A percentile compares a stretch with the other conserved stretches of the same genome.
Evolutionary conservation across 192 early-diverging fungal genomes (phyloP).

Genomic region (Coemansia sp.): DNA sequence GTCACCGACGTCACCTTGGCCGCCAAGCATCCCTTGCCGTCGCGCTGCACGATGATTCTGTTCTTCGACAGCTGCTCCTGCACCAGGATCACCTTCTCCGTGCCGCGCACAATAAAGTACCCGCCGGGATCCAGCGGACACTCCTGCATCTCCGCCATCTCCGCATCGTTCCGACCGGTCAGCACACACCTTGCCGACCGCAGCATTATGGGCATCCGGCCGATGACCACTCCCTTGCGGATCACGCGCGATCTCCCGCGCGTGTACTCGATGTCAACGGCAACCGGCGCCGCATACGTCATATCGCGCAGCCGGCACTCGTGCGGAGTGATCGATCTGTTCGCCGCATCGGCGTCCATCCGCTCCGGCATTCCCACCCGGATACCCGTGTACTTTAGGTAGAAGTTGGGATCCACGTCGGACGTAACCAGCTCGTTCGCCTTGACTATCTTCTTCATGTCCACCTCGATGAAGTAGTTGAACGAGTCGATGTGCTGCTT

Average conservation of each 20-base stretch:
- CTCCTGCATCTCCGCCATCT: conserved; percentile 86
- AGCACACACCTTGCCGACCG: conserved; percentile 83
- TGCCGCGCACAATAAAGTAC: conserved; percentile 95
- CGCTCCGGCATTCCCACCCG: conserved; percentile 81
- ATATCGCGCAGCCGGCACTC: conserved; percentile 96
- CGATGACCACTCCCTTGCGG: conserved; percentile 81
- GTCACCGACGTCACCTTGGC: conserved; percentile 91
- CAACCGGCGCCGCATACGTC: conserved; percentile 91
- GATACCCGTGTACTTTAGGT: conserved; percentile 89
- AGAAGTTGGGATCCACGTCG: conserved; percentile 93
- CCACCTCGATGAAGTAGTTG: conserved; percentile 97
- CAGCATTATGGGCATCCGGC: conserved; percentile 96
- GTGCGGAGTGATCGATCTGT: conserved; percentile 83
- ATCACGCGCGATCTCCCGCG: conserved; percentile 79
- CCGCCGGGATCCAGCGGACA: conserved; percentile 98
- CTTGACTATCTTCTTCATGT: conserved; percentile 90
- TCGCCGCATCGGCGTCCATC: conserved; percentile 70
- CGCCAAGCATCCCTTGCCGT: conserved; percentile 76
- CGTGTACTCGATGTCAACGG: conserved; percentile 92
- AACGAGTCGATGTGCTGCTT: conserved; percentile 99
- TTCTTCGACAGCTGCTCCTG: conserved; percentile 99
- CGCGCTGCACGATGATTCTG: conserved; percentile 92
- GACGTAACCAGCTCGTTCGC: conserved; percentile 88
- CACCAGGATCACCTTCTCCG: conserved; percentile 96
- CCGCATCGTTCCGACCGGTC: conserved; percentile 71